These are phyloP conservation scores for Grosmannia serpens DNA, from an alignment of 2,329 filamentous ascomycete genomes.

Conservation along the genomic window DNA sequence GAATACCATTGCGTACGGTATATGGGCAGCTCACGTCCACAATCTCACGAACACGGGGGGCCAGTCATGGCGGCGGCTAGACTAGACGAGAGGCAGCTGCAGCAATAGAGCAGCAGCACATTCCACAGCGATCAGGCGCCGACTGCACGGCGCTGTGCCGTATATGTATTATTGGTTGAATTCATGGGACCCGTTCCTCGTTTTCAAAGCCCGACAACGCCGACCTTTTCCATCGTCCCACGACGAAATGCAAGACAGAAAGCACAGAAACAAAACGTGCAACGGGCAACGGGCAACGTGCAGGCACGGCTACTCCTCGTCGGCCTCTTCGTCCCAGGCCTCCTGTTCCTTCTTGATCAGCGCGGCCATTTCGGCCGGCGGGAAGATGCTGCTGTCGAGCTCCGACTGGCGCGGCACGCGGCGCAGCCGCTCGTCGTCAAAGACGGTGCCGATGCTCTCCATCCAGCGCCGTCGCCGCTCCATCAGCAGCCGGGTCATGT, in stretches of 20 bases:
- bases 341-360: slow-evolving; percentile 67
- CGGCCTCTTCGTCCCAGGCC: slow-evolving; percentile 69
- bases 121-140: too few relatives aligned
- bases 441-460: slow-evolving; percentile 79
- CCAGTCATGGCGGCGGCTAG: background rate
- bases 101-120: too few relatives aligned
- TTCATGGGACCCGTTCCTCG: background rate
- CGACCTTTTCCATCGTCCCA: background rate
- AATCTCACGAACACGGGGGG: too few relatives aligned
- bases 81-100: background rate
- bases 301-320: slow-evolving; percentile 35
- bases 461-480: slow-evolving; percentile 83
- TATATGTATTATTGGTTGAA: too few relatives aligned
- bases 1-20: background rate
- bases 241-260: background rate
- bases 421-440: slow-evolving; percentile 68
- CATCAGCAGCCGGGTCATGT: slow-evolving; percentile 85
- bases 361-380: slow-evolving; percentile 57
- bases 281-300: background rate
- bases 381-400: slow-evolving; percentile 60
- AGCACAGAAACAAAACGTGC: background rate
- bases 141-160: too few relatives aligned
- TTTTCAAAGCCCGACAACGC: too few relatives aligned
- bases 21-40: background rate
- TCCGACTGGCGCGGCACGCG: slow-evolving; percentile 58